A percentile compares a stretch with the other conserved stretches of the same genome.
These are phyloP conservation scores for Nakazawaea populi DNA, from an alignment of 805 yeast genomes.

Conservation along the genomic window DNA sequence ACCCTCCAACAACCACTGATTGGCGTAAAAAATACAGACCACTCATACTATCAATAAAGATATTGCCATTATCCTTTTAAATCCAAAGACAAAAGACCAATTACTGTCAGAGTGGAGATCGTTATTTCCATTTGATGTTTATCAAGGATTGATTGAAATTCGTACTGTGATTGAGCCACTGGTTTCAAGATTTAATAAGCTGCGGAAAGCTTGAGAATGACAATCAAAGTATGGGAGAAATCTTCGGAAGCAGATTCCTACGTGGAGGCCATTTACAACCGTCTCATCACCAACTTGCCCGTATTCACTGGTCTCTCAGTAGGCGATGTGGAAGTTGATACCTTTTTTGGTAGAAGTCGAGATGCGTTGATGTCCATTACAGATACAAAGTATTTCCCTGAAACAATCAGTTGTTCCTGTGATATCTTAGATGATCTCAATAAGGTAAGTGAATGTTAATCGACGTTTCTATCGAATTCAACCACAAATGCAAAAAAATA, in stretches of 20 bases:
- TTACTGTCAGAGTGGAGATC: too few species aligned
- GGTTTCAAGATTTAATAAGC: not conserved
- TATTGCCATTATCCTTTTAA: too few species aligned
- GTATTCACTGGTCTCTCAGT: conserved; percentile 27
- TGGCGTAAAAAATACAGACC: too few species aligned
- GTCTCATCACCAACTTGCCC: conserved; percentile 30
- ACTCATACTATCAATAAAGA: too few species aligned
- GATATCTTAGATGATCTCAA: conserved; percentile 22
- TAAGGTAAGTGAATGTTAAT: conserved; percentile 12
- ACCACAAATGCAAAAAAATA: not conserved
- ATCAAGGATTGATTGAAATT: not conserved
- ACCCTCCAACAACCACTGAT: too few species aligned
- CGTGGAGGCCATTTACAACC: conserved; percentile 27
- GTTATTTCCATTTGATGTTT: not conserved
- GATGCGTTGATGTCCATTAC: conserved; percentile 27
- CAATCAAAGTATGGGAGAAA: conserved; percentile 7
- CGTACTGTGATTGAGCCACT: not conserved
- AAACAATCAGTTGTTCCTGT: conserved; percentile 22
- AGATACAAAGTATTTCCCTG: conserved; percentile 20
- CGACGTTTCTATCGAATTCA: too few species aligned
- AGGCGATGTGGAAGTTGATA: conserved; percentile 31
- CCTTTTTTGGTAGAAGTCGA: conserved; percentile 26
- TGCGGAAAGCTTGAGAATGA: not conserved
- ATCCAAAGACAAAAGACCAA: too few species aligned
- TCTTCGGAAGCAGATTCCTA: not conserved